Evolutionary conservation across 306 rosid genomes (phyloP).

Genomic region (Fagus sylvatica): DNA sequence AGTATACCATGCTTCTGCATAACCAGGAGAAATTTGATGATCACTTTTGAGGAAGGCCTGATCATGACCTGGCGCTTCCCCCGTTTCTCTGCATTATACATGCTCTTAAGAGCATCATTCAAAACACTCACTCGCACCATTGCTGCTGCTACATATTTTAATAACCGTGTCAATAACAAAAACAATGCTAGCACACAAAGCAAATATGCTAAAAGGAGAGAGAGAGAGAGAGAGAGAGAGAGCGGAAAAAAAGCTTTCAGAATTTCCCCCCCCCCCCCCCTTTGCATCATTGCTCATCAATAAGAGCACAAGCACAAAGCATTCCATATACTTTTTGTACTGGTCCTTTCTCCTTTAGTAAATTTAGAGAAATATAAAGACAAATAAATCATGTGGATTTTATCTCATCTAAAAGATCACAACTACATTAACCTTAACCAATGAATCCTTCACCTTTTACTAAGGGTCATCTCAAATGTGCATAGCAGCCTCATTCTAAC

Average conservation of each 20-base stretch:
- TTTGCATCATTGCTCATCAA: too few relatives aligned
- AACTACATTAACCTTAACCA: too few relatives aligned
- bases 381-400: too few relatives aligned
- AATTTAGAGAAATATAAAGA: too few relatives aligned
- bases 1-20: slow-evolving; percentile 63
- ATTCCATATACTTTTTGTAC: too few relatives aligned
- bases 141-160: slow-evolving; percentile 13
- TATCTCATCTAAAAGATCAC: too few relatives aligned
- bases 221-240: too few relatives aligned
- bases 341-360: too few relatives aligned
- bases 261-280: too few relatives aligned
- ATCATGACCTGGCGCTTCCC: slow-evolving; percentile 52
- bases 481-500: neutral
- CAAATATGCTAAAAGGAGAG: neutral
- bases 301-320: too few relatives aligned
- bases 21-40: slow-evolving; percentile 41
- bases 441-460: neutral
- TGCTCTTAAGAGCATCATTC: slow-evolving; percentile 49
- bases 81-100: slow-evolving; percentile 46
- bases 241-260: too few relatives aligned
- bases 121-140: slow-evolving; percentile 46
- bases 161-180: neutral
- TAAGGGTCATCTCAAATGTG: neutral
- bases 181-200: neutral
- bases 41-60: slow-evolving; percentile 44